Conservation (phyloP, 352 stramenopile species). For the Phytopythium montanum region DNA sequence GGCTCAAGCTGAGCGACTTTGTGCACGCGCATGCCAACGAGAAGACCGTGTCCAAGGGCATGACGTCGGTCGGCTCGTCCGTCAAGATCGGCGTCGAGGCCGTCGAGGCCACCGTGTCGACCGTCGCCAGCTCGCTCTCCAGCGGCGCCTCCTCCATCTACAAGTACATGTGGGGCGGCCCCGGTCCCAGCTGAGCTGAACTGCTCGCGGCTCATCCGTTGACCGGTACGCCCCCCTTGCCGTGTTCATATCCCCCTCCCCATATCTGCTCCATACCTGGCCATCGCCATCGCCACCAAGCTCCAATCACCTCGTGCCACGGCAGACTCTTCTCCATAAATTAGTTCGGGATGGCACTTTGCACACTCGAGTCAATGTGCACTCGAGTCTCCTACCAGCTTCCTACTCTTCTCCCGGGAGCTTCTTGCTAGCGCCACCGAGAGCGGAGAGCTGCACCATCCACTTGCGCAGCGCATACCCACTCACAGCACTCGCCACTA, state of each 20-base stretch:
- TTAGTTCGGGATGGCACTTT: neutral
- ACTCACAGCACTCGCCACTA: slow-evolving; percentile 17
- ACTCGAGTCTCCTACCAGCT: neutral
- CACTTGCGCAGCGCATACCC: slow-evolving; percentile 19
- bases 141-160: slow-evolving; percentile 78
- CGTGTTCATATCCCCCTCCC: neutral
- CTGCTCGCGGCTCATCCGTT: no score
- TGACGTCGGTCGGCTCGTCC: slow-evolving; percentile 72
- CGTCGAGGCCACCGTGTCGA: slow-evolving; percentile 69
- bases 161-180: slow-evolving; percentile 79
- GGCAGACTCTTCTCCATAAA: neutral
- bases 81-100: slow-evolving; percentile 80
- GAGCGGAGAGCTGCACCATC: slow-evolving; percentile 10
- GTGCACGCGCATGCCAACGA: slow-evolving; percentile 83
- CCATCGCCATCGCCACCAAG: neutral
- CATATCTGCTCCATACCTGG: neutral
- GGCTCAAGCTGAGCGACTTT: slow-evolving; percentile 83
- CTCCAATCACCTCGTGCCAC: neutral
- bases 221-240: neutral
- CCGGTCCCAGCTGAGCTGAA: neutral
- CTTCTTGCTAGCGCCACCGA: neutral
- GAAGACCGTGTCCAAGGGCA: slow-evolving; percentile 81
- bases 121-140: slow-evolving; percentile 71
- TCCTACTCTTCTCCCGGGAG: neutral
- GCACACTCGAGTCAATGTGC: neutral